These are phyloP conservation scores for Ananas comosus DNA, from an alignment of 176 grass and related monocot species.

Conservation along the genomic window DNA sequence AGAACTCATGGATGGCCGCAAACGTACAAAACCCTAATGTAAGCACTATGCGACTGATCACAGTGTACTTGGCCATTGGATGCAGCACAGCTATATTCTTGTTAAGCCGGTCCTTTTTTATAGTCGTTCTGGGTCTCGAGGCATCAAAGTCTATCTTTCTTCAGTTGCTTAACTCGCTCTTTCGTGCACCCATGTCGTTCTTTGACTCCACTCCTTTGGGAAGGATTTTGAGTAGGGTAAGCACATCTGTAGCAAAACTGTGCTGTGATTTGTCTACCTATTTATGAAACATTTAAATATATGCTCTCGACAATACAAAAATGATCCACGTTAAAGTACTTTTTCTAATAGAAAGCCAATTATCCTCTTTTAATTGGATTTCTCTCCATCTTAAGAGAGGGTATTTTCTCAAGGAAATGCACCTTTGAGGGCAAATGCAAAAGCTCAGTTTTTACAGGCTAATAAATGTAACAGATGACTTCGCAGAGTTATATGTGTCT, in stretches of 20 bases:
- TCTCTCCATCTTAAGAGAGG: too few relatives aligned
- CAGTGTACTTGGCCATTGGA: constrained; percentile 25
- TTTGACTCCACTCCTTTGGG: constrained; percentile 38
- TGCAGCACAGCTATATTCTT: constrained; percentile 29
- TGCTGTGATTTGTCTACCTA: neutral
- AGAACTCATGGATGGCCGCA: constrained; percentile 31
- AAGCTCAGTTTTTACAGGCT: too few relatives aligned
- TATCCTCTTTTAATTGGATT: too few relatives aligned
- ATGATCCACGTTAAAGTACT: neutral
- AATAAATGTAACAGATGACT: too few relatives aligned
- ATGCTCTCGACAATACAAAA: neutral
- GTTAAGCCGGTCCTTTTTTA: constrained; percentile 19
- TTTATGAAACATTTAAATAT: neutral
- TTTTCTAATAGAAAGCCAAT: neutral
- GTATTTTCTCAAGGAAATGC: too few relatives aligned
- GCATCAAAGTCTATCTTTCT: constrained; percentile 23
- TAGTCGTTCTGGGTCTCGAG: constrained; percentile 12
- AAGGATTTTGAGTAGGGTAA: constrained; percentile 42
- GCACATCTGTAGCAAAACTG: neutral
- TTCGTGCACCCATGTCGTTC: constrained; percentile 36
- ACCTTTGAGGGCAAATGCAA: too few relatives aligned
- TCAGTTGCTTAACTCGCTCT: constrained; percentile 16
- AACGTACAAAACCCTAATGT: constrained; percentile 26
- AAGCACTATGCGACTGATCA: constrained; percentile 9
- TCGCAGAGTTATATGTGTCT: too few relatives aligned